Evolutionary conservation across 371 early-diverging fungal species (phyloP).

Genomic region (Circinella minor): DNA sequence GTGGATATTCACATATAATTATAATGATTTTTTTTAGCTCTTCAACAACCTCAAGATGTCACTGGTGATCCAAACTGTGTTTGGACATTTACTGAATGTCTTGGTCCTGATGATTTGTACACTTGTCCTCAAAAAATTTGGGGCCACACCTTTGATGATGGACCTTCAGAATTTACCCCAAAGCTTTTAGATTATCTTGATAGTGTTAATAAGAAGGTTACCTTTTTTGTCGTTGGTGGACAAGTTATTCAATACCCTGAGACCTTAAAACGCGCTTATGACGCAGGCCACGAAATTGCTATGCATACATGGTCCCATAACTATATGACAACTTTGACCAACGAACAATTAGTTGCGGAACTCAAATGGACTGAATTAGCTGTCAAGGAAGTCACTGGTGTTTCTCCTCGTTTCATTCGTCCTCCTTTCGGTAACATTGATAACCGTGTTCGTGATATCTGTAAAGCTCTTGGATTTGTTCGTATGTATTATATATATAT

Average conservation of each 20-base stretch:
- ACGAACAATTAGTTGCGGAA: constrained; percentile 67
- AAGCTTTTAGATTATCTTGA: constrained; percentile 46
- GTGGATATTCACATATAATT: background rate
- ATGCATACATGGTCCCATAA: constrained; percentile 68
- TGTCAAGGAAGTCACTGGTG: constrained; percentile 65
- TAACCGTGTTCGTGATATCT: constrained; percentile 56
- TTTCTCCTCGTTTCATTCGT: constrained; percentile 64
- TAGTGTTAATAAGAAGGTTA: constrained; percentile 40
- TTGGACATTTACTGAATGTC: constrained; percentile 61
- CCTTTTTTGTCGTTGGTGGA: constrained; percentile 62
- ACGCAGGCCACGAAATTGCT: constrained; percentile 57
- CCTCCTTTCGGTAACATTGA: constrained; percentile 63
- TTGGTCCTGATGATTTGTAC: constrained; percentile 49
- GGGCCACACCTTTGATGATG: constrained; percentile 55
- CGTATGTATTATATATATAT: constrained; percentile 22
- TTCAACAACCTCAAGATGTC: background rate
- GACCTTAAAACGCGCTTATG: constrained; percentile 38
- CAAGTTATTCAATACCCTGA: constrained; percentile 56
- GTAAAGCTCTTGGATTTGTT: constrained; percentile 47
- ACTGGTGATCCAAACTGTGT: constrained; percentile 51
- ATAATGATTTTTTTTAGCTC: background rate
- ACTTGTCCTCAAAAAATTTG: constrained; percentile 58
- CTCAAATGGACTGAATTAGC: constrained; percentile 65
- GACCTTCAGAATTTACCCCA: constrained; percentile 42
- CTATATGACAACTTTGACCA: constrained; percentile 61